Evolutionary conservation across 495 filamentous ascomycete species (phyloP).

Genomic region (Hypoxylon subgilvum): DNA sequence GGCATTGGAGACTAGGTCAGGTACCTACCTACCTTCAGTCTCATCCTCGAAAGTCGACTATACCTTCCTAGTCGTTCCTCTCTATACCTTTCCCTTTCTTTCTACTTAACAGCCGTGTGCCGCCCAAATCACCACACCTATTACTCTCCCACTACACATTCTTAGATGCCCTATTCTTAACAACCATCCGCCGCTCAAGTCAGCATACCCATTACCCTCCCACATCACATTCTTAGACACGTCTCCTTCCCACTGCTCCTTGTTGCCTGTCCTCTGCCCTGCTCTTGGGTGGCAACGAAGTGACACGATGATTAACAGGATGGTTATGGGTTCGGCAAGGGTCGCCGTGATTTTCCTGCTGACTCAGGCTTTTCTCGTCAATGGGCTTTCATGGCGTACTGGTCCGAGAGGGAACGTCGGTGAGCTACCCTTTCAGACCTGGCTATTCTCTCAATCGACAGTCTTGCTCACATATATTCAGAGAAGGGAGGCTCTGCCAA

Average conservation of each 20-base stretch:
- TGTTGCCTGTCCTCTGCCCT: neutral
- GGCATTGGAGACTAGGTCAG: no score
- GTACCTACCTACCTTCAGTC: no score
- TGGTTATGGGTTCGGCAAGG: neutral
- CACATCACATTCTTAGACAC: no score
- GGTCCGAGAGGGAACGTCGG: conserved; percentile 17
- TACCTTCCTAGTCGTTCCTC: no score
- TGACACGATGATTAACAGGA: neutral
- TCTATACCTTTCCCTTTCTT: no score
- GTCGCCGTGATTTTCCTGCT: conserved; percentile 9
- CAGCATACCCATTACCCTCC: neutral
- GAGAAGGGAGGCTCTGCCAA: neutral
- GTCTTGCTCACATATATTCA: conserved; percentile 7
- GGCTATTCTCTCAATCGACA: neutral
- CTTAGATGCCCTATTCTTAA: no score
- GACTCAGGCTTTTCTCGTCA: neutral
- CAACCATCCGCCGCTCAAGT: neutral
- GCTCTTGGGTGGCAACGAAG: neutral
- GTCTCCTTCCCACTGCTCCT: no score
- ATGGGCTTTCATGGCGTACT: conserved; percentile 42
- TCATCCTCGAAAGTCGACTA: no score
- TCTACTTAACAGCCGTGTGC: no score
- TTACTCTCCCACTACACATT: no score
- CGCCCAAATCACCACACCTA: no score
- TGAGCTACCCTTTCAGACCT: neutral